Evolutionary conservation across 345 rosid genomes (phyloP), one percentile per base, ranked within the genome.

Genomic region (Hibiscus syriacus): DNA sequence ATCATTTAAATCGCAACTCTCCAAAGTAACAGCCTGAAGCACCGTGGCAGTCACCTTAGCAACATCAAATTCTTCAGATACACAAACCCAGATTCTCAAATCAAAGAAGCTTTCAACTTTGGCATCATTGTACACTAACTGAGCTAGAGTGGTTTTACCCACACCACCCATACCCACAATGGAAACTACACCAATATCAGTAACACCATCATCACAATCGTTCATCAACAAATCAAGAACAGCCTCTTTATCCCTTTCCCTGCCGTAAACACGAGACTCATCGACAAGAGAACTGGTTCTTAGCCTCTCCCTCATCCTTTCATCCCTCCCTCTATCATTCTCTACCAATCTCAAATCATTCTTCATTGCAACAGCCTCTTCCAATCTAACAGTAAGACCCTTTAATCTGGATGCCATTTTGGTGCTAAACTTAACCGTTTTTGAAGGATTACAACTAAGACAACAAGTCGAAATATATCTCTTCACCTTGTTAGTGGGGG

Each of bases 131-230:
- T 67, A 69, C 2, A 72, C 43, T 6, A 60, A 66, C 22, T 68
- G 73, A 45, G 79, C 67, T 0, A 76, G 56, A 46, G 70, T 72
- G 0, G 76, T 72, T 27, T 72, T 77, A 1, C 80, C 77, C 5
- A 77, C 25, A 1, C 77, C 80, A 8, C 68, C 72, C 72, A 69
- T 69, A 9, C 72, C 72, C 14, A 55, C 55, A 19, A 82, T 76
- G 22, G 81, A 16, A 64, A 79, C 66, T 3, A 79, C 76, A 59
- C 55, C 55, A 29, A 66, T 6, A 26, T 11, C 57, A 27, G 11
- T 52, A 19, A 55, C 13, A 14, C 25, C 48, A 5, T 3, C 52
- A 22, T 38, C 56, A 59, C 52, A 46, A 55, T n/a, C 29, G n/a
- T 30, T 60, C 27, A 71, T 7, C 66, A 74, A 46, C 60, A 43